Percentiles rank a stretch among this genome's conserved stretches.
phyloP scores from a whole-genome alignment of 1,284 basidiomycete species.

The Amylostereum areolatum region DNA sequence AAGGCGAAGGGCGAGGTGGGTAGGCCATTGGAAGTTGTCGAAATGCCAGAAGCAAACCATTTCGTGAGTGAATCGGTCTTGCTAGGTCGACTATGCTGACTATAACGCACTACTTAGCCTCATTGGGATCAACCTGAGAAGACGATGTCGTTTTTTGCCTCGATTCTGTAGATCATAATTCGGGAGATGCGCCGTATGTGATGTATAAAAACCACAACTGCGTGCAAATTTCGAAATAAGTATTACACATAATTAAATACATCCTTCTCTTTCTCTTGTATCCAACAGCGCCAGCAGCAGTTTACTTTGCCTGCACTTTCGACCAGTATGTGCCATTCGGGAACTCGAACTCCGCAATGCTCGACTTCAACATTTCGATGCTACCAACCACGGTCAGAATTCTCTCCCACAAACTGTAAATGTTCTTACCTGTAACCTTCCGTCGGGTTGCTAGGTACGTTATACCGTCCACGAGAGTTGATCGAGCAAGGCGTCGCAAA shows the following conservation, averaged over 20 bases:
- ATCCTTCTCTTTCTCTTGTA: not conserved
- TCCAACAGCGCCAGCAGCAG: not conserved
- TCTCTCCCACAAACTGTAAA: not conserved
- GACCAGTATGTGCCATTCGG: constrained; percentile 73
- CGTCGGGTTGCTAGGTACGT: constrained; percentile 58
- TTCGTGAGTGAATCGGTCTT: constrained; percentile 14
- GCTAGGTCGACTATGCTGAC: not conserved
- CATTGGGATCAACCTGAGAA: constrained; percentile 17
- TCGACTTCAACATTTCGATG: constrained; percentile 71
- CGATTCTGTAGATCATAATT: constrained; percentile 3
- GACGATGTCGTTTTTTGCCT: constrained; percentile 9
- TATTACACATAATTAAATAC: not conserved
- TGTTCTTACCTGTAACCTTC: constrained; percentile 67
- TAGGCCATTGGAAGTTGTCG: constrained; percentile 13
- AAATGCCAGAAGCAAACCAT: constrained; percentile 18
- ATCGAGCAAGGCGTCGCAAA: constrained; percentile 88
- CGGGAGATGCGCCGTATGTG: not conserved
- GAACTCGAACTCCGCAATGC: constrained; percentile 72
- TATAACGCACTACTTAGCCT: constrained; percentile 3
- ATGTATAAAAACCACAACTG: not conserved
- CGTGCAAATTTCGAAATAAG: not conserved
- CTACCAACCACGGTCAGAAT: constrained; percentile 27
- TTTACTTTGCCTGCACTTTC: constrained; percentile 2
- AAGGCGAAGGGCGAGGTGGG: constrained; percentile 6
- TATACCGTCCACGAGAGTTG: constrained; percentile 82